A percentile compares a stretch with the other conserved stretches of the same genome.
These are phyloP conservation scores for Yamadazyma triangularis DNA, from an alignment of 1,139 yeast genomes.

Conservation along the genomic window DNA sequence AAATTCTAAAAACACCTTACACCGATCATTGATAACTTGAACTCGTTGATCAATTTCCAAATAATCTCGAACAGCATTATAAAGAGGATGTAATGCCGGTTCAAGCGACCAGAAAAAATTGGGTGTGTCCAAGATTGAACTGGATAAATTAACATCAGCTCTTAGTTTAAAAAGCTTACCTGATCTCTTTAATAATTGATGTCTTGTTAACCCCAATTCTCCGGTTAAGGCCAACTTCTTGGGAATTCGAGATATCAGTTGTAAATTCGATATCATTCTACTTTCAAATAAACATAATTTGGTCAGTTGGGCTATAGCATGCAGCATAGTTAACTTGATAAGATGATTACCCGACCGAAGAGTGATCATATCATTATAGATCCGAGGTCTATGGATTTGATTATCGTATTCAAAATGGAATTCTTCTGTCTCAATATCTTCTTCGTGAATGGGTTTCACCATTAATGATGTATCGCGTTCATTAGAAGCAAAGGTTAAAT, in stretches of 20 bases:
- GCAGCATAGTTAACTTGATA: conserved; percentile 88
- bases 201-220: conserved; percentile 69
- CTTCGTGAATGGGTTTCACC: conserved; percentile 76
- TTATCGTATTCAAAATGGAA: conserved; percentile 88
- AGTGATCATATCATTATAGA: conserved; percentile 92
- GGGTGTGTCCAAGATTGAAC: conserved; percentile 91
- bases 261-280: conserved; percentile 78
- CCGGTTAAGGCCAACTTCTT: conserved; percentile 89
- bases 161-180: conserved; percentile 86
- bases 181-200: conserved; percentile 77
- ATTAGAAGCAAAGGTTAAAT: conserved; percentile 69
- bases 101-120: conserved; percentile 96
- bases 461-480: conserved; percentile 44
- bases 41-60: conserved; percentile 93
- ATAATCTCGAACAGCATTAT: conserved; percentile 85
- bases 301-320: conserved; percentile 95
- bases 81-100: conserved; percentile 90
- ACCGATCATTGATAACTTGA: conserved; percentile 86
- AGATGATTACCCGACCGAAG: conserved; percentile 87
- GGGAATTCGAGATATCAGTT: conserved; percentile 83
- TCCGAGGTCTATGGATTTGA: conserved; percentile 78
- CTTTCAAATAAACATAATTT: conserved; percentile 89
- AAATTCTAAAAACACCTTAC: conserved; percentile 89
- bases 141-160: conserved; percentile 88
- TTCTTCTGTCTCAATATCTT: conserved; percentile 92